Conservation (phyloP, 2,329 filamentous ascomycete genomes). For the Fusarium sp. region DNA sequence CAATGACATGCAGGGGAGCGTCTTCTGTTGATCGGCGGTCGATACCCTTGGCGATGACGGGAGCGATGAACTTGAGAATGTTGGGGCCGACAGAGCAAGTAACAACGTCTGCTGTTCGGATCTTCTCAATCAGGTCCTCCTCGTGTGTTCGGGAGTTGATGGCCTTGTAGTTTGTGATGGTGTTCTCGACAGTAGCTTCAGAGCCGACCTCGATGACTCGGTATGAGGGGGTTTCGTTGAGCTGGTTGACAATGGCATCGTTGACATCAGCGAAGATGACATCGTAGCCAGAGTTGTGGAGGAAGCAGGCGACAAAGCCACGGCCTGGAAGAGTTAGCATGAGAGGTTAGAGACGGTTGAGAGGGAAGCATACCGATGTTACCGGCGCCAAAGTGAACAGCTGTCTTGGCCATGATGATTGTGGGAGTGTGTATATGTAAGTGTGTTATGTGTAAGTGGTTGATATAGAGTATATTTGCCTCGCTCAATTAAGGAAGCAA, state of each 20-base stretch:
- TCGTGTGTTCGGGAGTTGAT: conserved; percentile 94
- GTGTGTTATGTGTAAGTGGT: background rate
- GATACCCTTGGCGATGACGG: conserved; percentile 94
- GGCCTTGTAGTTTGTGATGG: conserved; percentile 94
- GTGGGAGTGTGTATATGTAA: conserved; percentile 23
- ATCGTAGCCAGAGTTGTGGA: conserved; percentile 94
- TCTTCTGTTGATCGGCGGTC: conserved; percentile 75
- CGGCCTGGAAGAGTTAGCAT: conserved; percentile 61
- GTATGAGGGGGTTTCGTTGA: conserved; percentile 84
- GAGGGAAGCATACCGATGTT: conserved; percentile 74
- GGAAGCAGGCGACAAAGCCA: conserved; percentile 90
- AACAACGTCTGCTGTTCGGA: conserved; percentile 87
- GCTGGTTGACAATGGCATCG: conserved; percentile 81
- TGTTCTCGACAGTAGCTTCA: conserved; percentile 83
- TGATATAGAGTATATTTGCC: no score
- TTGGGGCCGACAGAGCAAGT: conserved; percentile 98
- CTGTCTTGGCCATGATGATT: conserved; percentile 69
- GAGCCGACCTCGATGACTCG: conserved; percentile 92
- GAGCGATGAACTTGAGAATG: conserved; percentile 95
- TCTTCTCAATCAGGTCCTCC: conserved; percentile 84
- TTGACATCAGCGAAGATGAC: conserved; percentile 97
- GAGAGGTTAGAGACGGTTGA: background rate
- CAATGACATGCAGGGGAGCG: conserved; percentile 88
- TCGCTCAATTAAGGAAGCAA: no score
- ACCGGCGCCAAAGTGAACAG: conserved; percentile 87